These are phyloP conservation scores for Auxenochlorella pyrenoidosa DNA, from an alignment of 139 green algal genomes.

Conservation along the genomic window DNA sequence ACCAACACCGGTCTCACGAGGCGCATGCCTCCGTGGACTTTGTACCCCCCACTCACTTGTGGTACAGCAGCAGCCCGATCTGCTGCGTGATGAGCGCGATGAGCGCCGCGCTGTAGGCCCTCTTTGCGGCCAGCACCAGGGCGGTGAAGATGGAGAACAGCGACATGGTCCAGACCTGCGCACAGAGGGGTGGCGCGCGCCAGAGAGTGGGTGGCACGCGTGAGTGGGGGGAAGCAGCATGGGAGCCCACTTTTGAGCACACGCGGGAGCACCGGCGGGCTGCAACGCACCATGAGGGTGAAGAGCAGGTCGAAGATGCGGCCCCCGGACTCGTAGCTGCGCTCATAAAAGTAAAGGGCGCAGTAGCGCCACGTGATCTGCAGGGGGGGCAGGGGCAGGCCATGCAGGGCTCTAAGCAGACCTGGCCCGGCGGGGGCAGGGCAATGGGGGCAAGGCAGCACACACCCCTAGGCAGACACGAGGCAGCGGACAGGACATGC, in stretches of 20 bases:
- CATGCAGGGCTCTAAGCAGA: too few species aligned
- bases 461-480: too few species aligned
- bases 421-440: too few species aligned
- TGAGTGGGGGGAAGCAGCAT: too few species aligned
- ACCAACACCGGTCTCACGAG: too few species aligned
- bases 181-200: too few species aligned
- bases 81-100: slow-evolving; percentile 11
- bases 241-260: too few species aligned
- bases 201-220: too few species aligned
- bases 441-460: too few species aligned
- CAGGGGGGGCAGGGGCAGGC: neutral
- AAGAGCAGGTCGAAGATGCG: slow-evolving; percentile 1
- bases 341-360: slow-evolving; percentile 28
- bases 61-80: neutral
- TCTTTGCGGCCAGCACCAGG: slow-evolving; percentile 3
- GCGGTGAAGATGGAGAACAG: slow-evolving; percentile 13
- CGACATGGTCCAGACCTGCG: slow-evolving; percentile 28
- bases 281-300: slow-evolving; percentile 23
- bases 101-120: neutral
- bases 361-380: slow-evolving; percentile 25
- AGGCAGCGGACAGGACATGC: too few species aligned
- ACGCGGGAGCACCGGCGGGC: too few species aligned
- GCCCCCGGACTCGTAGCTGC: slow-evolving; percentile 20
- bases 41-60: slow-evolving; percentile 1
- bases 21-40: too few species aligned